phyloP scores from a whole-genome alignment of 805 yeast genomes.

The Myxozyma neotropica region DNA sequence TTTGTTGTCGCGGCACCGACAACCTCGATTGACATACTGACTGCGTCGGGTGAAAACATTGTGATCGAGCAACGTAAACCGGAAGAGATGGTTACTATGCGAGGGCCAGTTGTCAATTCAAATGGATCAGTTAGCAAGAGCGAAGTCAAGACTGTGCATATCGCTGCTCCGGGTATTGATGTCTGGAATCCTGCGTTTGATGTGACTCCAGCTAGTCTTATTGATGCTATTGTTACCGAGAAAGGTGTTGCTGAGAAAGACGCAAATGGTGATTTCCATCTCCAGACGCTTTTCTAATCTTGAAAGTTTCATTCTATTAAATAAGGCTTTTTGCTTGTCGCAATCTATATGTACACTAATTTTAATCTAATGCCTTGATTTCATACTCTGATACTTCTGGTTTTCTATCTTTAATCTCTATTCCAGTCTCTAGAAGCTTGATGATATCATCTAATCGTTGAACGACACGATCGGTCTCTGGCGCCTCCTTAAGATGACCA shows the following conservation, averaged over 20 bases:
- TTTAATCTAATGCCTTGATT: constrained; percentile 15
- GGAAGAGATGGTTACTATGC: constrained; percentile 71
- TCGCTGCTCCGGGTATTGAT: constrained; percentile 79
- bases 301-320: background rate
- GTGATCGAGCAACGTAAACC: constrained; percentile 86
- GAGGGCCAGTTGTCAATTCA: constrained; percentile 61
- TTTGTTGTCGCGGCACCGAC: constrained; percentile 95
- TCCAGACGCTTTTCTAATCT: constrained; percentile 38
- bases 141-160: constrained; percentile 56
- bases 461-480: constrained; percentile 37
- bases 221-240: constrained; percentile 91
- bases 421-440: constrained; percentile 21
- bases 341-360: constrained; percentile 3
- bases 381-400: constrained; percentile 15
- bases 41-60: constrained; percentile 70
- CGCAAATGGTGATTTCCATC: constrained; percentile 53
- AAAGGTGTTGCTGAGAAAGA: constrained; percentile 59
- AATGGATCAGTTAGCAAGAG: constrained; percentile 39
- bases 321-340: background rate
- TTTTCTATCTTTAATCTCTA: constrained; percentile 22
- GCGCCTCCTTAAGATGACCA: constrained; percentile 46
- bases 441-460: constrained; percentile 31
- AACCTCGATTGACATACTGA: constrained; percentile 78
- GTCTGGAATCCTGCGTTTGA: constrained; percentile 99
- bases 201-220: constrained; percentile 79